These are phyloP conservation scores for Rhynchospora breviuscula DNA, from an alignment of 176 grass and related monocot species.

Conservation along the genomic window DNA sequence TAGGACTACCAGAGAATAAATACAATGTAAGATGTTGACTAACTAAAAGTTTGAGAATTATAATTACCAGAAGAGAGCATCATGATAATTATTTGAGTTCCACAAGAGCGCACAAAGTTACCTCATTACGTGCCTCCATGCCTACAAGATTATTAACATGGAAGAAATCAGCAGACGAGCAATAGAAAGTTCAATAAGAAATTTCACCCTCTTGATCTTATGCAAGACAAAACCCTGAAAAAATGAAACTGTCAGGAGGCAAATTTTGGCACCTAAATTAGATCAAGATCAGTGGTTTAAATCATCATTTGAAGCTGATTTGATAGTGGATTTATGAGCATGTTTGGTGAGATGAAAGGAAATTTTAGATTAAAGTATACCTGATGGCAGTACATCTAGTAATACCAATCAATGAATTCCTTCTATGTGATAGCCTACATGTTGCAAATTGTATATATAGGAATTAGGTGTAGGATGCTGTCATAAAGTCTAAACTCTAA, in stretches of 20 bases:
- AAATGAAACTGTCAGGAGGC: too few relatives aligned
- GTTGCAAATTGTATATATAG: constrained; percentile 9
- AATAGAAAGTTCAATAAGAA: constrained; percentile 31
- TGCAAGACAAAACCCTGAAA: too few relatives aligned
- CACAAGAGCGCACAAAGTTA: constrained; percentile 9
- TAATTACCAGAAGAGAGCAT: neutral
- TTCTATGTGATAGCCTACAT: constrained; percentile 5
- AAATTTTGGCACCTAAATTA: too few relatives aligned
- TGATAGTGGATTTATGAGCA: neutral
- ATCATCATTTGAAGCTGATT: too few relatives aligned
- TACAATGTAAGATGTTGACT: neutral
- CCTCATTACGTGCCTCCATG: constrained; percentile 95
- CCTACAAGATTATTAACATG: constrained; percentile 85
- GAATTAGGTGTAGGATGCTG: neutral
- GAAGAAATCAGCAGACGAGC: constrained; percentile 83
- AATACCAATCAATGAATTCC: constrained; percentile 17
- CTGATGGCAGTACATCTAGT: constrained; percentile 11
- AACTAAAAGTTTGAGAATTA: neutral
- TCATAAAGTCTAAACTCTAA: neutral
- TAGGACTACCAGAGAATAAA: neutral
- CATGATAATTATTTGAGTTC: neutral
- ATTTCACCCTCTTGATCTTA: neutral
- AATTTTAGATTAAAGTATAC: constrained; percentile 12
- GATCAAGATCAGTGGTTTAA: too few relatives aligned
- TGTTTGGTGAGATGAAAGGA: neutral